phyloP scores from a whole-genome alignment of 2,329 filamentous ascomycete genomes.

The Phialophora tarda region DNA sequence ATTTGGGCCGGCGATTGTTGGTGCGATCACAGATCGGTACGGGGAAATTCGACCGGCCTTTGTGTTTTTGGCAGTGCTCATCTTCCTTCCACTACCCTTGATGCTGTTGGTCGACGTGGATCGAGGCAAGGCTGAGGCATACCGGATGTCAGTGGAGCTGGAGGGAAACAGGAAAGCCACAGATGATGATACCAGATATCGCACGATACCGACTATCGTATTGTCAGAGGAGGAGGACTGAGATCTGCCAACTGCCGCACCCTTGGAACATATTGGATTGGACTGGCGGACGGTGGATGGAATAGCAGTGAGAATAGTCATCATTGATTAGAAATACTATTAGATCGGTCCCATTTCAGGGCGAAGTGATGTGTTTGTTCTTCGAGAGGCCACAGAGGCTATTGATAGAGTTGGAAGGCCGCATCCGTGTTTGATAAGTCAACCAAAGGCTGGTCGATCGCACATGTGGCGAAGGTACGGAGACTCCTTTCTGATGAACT shows the following conservation, averaged over 20 bases:
- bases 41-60: conserved; percentile 86
- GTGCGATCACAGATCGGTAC: conserved; percentile 83
- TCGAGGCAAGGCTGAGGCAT: conserved; percentile 72
- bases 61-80: conserved; percentile 85
- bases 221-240: conserved; percentile 37
- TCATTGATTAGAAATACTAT: conserved; percentile 27
- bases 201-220: conserved; percentile 33
- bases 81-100: conserved; percentile 81
- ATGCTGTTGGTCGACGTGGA: conserved; percentile 87
- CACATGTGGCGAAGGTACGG: too few species aligned
- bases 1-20: conserved; percentile 93
- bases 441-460: not conserved
- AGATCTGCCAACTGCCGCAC: not conserved
- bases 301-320: conserved; percentile 8
- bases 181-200: conserved; percentile 24
- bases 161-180: conserved; percentile 40
- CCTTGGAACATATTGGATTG: conserved; percentile 1
- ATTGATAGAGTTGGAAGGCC: not conserved
- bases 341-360: not conserved
- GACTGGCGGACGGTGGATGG: conserved; percentile 8
- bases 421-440: not conserved
- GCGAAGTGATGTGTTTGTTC: not conserved
- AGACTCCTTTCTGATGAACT: not conserved
- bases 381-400: not conserved
- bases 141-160: conserved; percentile 64